Base-by-base conservation (phyloP, 2,329 filamentous ascomycete genomes). In the Fusarium protoensiforme region DNA sequence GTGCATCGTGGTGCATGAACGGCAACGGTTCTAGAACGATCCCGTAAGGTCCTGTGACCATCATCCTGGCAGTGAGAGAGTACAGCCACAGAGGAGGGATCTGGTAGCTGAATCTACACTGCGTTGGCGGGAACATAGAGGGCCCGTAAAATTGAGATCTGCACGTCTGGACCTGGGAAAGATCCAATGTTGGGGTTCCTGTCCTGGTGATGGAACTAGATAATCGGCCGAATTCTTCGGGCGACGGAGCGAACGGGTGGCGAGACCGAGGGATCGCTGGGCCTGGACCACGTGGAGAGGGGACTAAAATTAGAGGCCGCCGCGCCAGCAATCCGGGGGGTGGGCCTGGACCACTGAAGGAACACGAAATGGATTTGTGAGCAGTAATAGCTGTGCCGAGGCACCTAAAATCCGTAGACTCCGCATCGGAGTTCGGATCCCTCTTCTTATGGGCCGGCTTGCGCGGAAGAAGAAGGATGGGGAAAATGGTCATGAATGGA, bases 241-340 rank as follows among this genome's bases (percentile, higher is more conserved):
- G 51, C 33, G 20, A 69, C 71, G 68, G 71, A 74, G 68, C 58
- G 41, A 64, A 69, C 54, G 58, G 48, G 71, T 74, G 71, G 71
- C 71, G 68, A 74, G 71, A 74, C 46, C 65, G 62, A 69, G 46
- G 6, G 63, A 66, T 72, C 61, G 61, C 41, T 46, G 63, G 72
- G 72, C 38, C 72, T 73, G 53, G 72, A 73, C 63, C 72, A 75
- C 72, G 69, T 75, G 72, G 56, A 41, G 39, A 39, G 54, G 22
- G 18, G 33, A 16, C 72, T 75, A 74, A 74, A 73, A 64, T 75
- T 73, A 74, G 72, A 70, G 60, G 36, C 46, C 16, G 59, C 46
- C 53, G 35, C 51, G 39, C 38, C 27, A 66, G 58, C 39, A 61
- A 74, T 60, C 36, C 24, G 31, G 58, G 71, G 54, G 43, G 61